Conservation (phyloP, 768 basidiomycete species). For the Mycena sanguinolenta region DNA sequence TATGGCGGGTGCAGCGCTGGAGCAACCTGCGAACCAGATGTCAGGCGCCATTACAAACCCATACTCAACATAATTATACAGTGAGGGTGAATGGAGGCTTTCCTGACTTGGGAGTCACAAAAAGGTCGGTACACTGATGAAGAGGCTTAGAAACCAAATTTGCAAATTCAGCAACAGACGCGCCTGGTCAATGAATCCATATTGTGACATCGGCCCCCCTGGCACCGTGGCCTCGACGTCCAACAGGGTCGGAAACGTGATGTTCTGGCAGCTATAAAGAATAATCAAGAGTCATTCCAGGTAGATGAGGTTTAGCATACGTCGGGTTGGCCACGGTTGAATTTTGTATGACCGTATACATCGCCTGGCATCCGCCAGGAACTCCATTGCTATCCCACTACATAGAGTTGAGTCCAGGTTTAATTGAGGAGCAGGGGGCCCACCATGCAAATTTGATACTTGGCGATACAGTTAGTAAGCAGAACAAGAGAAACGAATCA, state of each 20-base stretch:
- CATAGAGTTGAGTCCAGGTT: neutral
- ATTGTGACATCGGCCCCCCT: slow-evolving; percentile 57
- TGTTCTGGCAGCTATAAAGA: slow-evolving; percentile 51
- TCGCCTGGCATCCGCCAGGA: slow-evolving; percentile 66
- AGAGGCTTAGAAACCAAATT: neutral
- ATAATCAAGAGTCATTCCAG: neutral
- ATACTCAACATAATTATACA: slow-evolving; percentile 39
- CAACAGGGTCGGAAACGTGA: slow-evolving; percentile 52
- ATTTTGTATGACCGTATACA: slow-evolving; percentile 62
- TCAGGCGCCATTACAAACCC: neutral
- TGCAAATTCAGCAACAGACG: neutral
- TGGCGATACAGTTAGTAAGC: slow-evolving; percentile 9
- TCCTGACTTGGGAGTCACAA: slow-evolving; percentile 57
- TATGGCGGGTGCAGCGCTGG: slow-evolving; percentile 65
- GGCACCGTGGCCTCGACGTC: slow-evolving; percentile 51
- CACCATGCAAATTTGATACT: slow-evolving; percentile 74
- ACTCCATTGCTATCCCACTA: slow-evolving; percentile 62
- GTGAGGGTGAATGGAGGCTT: slow-evolving; percentile 64
- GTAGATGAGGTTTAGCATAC: slow-evolving; percentile 34
- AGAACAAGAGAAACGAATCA: neutral
- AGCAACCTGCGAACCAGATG: slow-evolving; percentile 51
- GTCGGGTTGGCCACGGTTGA: slow-evolving; percentile 48
- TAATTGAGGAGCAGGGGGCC: neutral
- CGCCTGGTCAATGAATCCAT: slow-evolving; percentile 62
- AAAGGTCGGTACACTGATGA: slow-evolving; percentile 62